Base-by-base conservation (phyloP, 306 rosid species). In the Cicer arietinum region DNA sequence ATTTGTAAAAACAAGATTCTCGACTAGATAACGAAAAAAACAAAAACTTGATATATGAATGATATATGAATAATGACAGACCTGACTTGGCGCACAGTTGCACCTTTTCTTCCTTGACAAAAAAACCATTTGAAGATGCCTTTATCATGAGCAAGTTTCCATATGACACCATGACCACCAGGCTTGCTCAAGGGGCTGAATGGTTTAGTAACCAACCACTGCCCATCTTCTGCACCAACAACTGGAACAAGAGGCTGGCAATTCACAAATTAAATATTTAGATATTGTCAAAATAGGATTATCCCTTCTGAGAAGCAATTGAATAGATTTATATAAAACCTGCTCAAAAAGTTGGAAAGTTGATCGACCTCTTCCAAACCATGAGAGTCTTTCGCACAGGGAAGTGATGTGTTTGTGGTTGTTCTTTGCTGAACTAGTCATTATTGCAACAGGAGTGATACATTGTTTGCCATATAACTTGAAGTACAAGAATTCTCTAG, bases 361-460 rank as follows among this genome's bases (percentile, higher is more conserved):
- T 83, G 99, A 90, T 88, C 47, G 98, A 83, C 97, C 96, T 84
- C 99, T 92, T 82, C 97, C 91, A 84, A 94, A 92, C 98, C 99
- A 94, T 75, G 90, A 84, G 80, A 82, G 87, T 47, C 85, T 90
- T 82, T 94, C 90, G 74, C 99, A 94, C 35, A 92, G 85, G 71
- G 92, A 89, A 62, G 80, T 80, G 77, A 92, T 67, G 61, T 52
- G 97, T 47, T 81, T 68, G 74, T 92, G 98, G 85, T 94, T 94
- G 83, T 94, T 92, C 90, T 94, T 94, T 8, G 99, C 97, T 3
- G 96, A 67, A 75, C 99, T 94, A 46, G 99, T 94, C 99, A 94
- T 94, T 84, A 94, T 92, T 76, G 98, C 96, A 74, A 94, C 93
- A 54, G 99, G 99, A 17, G 97, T 90, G 80, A 92, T 84, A 69